Evolutionary conservation across 2,329 filamentous ascomycete genomes (phyloP), one percentile per base, ranked within the genome.

Genomic region (Pestalotiopsis sp.): DNA sequence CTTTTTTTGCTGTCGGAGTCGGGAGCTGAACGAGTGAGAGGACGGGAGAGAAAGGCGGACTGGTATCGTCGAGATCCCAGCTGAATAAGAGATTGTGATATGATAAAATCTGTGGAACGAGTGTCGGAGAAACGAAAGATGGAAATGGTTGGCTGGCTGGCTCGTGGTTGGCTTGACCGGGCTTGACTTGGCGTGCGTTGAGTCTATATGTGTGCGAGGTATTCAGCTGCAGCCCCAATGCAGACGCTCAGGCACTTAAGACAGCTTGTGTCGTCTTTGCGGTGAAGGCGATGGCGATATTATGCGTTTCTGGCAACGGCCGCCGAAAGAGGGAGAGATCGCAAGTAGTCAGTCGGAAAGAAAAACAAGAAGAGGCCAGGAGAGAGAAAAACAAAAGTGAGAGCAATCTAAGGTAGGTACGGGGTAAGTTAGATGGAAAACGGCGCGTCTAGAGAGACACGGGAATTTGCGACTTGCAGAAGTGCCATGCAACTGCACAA

Each of bases 31-130:
- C 31, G 38, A 27, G 20, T 56, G 6, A 45, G 31, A 23, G 62
- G 65, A 65, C 56, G 60, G 66, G 60, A 65, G 45, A 62, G 41
- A 57, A 25, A 45, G 67, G 23, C 61, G 41, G 52, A 65, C 68
- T 65, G 45, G 25, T 38, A 52, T 66, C 63, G 65, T 52, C 68
- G 25, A 64, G 64, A 64, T 41, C 41, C 14, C 45, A 38, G 39
- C 38, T 36, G 41, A 52, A 56, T 27, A 31, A 68, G 23, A 59
- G 57, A 27, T 36, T 6, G 57, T 52, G 57, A 59, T 36, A 59
- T 27, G 27, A 36, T 59, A 59, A 49, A 27, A 38, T 36, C 31
- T n/a, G 27, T 38, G 23, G 49, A 59, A 63, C 27, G 68, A 64
- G 65, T 49, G 60, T 57, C 27, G 67, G 49, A 39, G 45, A 66